Evolutionary conservation across 2,329 filamentous ascomycete genomes (phyloP).

Genomic region (Apiospora marii): DNA sequence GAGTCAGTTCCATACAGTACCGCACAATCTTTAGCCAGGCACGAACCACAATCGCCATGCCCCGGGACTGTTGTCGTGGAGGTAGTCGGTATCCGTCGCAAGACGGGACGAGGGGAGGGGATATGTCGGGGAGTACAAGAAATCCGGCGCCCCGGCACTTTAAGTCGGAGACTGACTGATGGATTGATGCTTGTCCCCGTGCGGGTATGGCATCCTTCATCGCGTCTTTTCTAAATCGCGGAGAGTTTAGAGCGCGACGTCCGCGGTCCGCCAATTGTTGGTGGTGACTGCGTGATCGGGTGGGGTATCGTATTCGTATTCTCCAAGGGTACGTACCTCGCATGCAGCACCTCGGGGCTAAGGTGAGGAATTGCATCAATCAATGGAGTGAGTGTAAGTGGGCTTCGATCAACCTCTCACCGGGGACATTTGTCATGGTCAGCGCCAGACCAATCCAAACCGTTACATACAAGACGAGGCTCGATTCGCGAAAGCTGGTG

Average conservation of each 20-base stretch:
- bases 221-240: not conserved
- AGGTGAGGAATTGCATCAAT: not conserved
- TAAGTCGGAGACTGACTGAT: not conserved
- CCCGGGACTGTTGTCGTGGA: not conserved
- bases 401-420: not conserved
- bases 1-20: not conserved
- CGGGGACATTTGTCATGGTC: not conserved
- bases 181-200: not conserved
- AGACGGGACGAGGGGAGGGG: not conserved
- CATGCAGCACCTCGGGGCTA: not conserved
- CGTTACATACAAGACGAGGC: not conserved
- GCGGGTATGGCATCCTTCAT: not conserved
- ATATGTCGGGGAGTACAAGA: not conserved
- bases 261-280: not conserved
- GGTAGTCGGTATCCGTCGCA: not conserved
- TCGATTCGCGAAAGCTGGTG: not conserved
- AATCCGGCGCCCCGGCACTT: not conserved
- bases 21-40: not conserved
- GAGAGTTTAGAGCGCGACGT: not conserved
- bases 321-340: not conserved
- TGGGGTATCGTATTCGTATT: conserved; percentile 21
- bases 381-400: not conserved
- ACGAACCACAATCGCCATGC: not conserved
- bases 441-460: not conserved
- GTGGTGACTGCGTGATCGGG: conserved; percentile 5